Conservation (phyloP, 495 filamentous ascomycete genomes). For the Staphylotrichum tortipilum region DNA sequence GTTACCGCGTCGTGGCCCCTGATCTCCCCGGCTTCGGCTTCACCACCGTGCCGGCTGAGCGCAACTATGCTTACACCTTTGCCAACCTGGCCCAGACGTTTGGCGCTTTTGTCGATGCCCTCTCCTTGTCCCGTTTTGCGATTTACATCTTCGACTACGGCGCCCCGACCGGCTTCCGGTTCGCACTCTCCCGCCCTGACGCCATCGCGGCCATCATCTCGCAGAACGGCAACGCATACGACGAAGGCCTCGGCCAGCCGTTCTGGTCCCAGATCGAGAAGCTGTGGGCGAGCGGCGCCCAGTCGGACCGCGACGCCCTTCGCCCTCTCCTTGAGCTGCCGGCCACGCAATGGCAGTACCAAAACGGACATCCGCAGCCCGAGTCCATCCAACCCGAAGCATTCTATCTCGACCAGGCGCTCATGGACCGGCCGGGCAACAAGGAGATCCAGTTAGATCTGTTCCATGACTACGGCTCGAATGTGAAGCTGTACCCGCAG, state of each 20-base stretch:
- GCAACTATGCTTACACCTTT: slow-evolving; percentile 46
- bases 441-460: slow-evolving; percentile 50
- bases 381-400: slow-evolving; percentile 40
- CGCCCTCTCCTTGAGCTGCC: slow-evolving; percentile 35
- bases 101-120: slow-evolving; percentile 36
- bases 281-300: slow-evolving; percentile 40
- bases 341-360: slow-evolving; percentile 49
- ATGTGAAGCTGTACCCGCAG: slow-evolving; percentile 46
- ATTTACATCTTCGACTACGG: slow-evolving; percentile 64
- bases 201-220: slow-evolving; percentile 46
- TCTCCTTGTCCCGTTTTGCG: slow-evolving; percentile 40
- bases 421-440: slow-evolving; percentile 44
- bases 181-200: slow-evolving; percentile 43
- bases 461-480: slow-evolving; percentile 49
- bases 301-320: slow-evolving; percentile 32
- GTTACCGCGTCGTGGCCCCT: slow-evolving; percentile 50
- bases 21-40: slow-evolving; percentile 58
- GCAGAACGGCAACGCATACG: slow-evolving; percentile 60
- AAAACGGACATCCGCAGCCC: slow-evolving; percentile 34
- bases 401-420: slow-evolving; percentile 43
- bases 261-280: slow-evolving; percentile 47
- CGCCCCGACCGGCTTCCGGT: slow-evolving; percentile 46
- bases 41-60: slow-evolving; percentile 37
- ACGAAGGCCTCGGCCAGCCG: slow-evolving; percentile 43
- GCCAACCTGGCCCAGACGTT: slow-evolving; percentile 41